Evolutionary conservation across 2,329 filamentous ascomycete genomes (phyloP).

Genomic region (Fusarium bactridioides): DNA sequence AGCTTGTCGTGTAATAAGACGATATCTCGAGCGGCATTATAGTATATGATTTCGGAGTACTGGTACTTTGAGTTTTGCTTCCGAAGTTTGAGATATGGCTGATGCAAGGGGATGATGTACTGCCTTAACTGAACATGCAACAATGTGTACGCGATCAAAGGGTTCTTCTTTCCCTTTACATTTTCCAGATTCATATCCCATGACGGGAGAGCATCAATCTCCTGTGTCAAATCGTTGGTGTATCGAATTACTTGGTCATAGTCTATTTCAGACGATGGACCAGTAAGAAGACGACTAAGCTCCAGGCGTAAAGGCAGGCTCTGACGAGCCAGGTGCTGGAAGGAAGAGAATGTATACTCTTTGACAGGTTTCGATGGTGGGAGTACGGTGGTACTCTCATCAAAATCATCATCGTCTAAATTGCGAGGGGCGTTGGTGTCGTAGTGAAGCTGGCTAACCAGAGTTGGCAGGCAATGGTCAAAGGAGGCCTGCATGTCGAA

Average conservation of each 20-base stretch:
- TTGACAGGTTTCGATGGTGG: slow-evolving; percentile 59
- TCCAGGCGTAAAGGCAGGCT: slow-evolving; percentile 65
- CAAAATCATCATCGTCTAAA: slow-evolving; percentile 65
- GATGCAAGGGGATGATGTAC: slow-evolving; percentile 68
- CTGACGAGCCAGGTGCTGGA: slow-evolving; percentile 64
- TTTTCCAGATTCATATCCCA: slow-evolving; percentile 56
- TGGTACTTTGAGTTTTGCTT: slow-evolving; percentile 69
- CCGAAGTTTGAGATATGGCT: slow-evolving; percentile 67
- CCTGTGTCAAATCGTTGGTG: slow-evolving; percentile 67
- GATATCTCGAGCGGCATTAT: slow-evolving; percentile 68
- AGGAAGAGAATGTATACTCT: slow-evolving; percentile 67
- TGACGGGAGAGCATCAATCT: slow-evolving; percentile 66
- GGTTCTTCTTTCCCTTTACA: slow-evolving; percentile 57
- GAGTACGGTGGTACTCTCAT: slow-evolving; percentile 59
- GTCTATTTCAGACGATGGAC: slow-evolving; percentile 62
- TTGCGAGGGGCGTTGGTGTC: slow-evolving; percentile 65
- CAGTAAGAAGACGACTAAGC: slow-evolving; percentile 64
- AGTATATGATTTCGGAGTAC: slow-evolving; percentile 69
- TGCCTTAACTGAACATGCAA: slow-evolving; percentile 68
- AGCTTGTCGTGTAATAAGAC: slow-evolving; percentile 69
- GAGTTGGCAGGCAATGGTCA: slow-evolving; percentile 66
- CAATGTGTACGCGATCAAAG: slow-evolving; percentile 66
- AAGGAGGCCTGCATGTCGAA: slow-evolving; percentile 70
- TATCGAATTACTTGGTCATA: slow-evolving; percentile 70
- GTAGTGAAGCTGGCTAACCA: slow-evolving; percentile 64